phyloP scores from a whole-genome alignment of 2,329 filamentous ascomycete species.

The Moelleriella libera region DNA sequence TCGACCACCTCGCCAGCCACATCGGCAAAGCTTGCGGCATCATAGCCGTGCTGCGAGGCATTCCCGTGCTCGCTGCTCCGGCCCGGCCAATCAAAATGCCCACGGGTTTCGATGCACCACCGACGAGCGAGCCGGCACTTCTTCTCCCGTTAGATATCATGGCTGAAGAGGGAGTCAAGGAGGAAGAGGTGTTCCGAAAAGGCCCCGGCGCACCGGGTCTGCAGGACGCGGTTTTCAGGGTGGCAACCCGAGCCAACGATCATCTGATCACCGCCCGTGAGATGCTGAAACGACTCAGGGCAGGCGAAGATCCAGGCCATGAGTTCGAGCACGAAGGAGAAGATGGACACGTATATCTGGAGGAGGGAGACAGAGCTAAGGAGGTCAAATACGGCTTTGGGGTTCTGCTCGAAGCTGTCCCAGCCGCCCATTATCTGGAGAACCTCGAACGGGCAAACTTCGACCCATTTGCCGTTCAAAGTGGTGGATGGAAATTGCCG shows the following conservation, averaged over 20 bases:
- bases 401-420: conserved; percentile 66
- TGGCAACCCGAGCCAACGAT: conserved; percentile 89
- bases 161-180: conserved; percentile 64
- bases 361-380: conserved; percentile 20
- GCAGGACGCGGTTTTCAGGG: conserved; percentile 78
- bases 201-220: conserved; percentile 69
- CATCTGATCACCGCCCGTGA: conserved; percentile 88
- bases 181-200: conserved; percentile 78
- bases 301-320: conserved; percentile 63
- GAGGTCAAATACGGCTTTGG: conserved; percentile 54
- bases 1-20: conserved; percentile 88
- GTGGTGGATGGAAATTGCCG: conserved; percentile 63
- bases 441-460: conserved; percentile 71
- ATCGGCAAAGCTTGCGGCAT: conserved; percentile 92
- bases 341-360: conserved; percentile 44
- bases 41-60: conserved; percentile 67
- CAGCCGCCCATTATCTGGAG: conserved; percentile 65
- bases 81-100: conserved; percentile 34
- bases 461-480: conserved; percentile 57
- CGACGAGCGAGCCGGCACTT: conserved; percentile 36
- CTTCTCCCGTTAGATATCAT: conserved; percentile 82
- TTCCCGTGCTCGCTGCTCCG: conserved; percentile 74
- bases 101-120: conserved; percentile 20
- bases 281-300: conserved; percentile 71
- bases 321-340: conserved; percentile 81